Base-by-base conservation (phyloP, 129 eudicot species). In the Lonicera japonica region DNA sequence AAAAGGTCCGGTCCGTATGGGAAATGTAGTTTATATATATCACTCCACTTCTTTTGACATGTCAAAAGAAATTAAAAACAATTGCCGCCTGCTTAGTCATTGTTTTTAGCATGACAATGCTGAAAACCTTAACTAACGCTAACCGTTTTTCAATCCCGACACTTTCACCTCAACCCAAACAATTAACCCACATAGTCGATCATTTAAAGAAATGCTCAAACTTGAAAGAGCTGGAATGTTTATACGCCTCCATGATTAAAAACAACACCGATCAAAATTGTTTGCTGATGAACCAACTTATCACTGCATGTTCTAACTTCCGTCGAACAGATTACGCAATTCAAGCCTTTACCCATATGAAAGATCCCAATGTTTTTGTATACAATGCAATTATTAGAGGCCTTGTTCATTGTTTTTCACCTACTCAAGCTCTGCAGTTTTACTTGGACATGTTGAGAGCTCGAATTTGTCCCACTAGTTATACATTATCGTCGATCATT, bases 361-460 rank as follows among this genome's bases (percentile, higher is more conserved):
- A 77, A 11, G 51, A 54, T 54, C 89, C 97, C 25, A 90, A 86
- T 71, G 76, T 82, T 16, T 83, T 79, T 58, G 95, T 79, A 25
- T 86, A 79, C 68, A 86, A 90, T 64, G 89, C 97, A 20, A 48
- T 87, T 11, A 81, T 90, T 8, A 86, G 86, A 67, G 90, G 80
- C 58, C 75, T 76, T 66, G 71, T 83, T 58, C 81, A 70, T 67
- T 79, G 88, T 61, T 73, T 23, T 41, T 67, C 51, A 12, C 95
- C 95, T 15, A 11, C 71, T 38, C 66, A 58, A 70, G 87, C 84
- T 41, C 58, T 90, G 22, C 34, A 39, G 43, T 72, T 70, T 34
- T 90, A 90, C 64, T 8, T 66, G 11, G 58, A 75, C 19, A 81
- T 87, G 95, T 60, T 82, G 70, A 81, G 84, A 51, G 77, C 67